Evolutionary conservation across 1,284 basidiomycete genomes (phyloP).

Genomic region (Irpex rosettiformis): DNA sequence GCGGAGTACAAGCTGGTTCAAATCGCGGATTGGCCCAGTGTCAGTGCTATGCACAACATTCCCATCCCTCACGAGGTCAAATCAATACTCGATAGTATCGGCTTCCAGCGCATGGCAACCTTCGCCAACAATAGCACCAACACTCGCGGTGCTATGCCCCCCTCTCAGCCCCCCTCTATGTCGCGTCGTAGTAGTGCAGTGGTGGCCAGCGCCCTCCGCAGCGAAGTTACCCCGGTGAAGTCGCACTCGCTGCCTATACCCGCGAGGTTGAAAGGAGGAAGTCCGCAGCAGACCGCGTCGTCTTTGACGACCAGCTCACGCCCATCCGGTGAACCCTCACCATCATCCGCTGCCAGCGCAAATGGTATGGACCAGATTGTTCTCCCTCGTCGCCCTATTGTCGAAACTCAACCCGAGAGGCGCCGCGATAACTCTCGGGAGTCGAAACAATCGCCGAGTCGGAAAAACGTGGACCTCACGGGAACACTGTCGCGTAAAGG

Average conservation of each 20-base stretch:
- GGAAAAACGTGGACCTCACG: constrained; percentile 55
- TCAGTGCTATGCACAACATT: constrained; percentile 66
- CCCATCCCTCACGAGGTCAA: constrained; percentile 70
- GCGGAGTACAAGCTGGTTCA: constrained; percentile 59
- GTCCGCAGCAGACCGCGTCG: constrained; percentile 41
- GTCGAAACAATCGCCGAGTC: constrained; percentile 51
- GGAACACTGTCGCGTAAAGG: constrained; percentile 44
- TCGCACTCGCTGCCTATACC: constrained; percentile 34
- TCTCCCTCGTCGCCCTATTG: constrained; percentile 44
- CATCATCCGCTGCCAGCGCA: constrained; percentile 24
- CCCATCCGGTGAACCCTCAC: constrained; percentile 31
- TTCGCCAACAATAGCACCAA: neutral
- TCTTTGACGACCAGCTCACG: constrained; percentile 37
- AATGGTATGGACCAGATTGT: constrained; percentile 41
- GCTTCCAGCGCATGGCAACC: constrained; percentile 13
- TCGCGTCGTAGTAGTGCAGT: constrained; percentile 49
- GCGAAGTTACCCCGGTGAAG: constrained; percentile 21
- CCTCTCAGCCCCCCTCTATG: constrained; percentile 34
- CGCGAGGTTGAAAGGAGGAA: constrained; percentile 38
- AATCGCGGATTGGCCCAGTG: constrained; percentile 75
- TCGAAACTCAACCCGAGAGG: constrained; percentile 43
- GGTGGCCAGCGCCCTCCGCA: constrained; percentile 25
- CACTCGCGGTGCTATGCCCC: constrained; percentile 14
- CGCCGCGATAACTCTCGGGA: constrained; percentile 34
- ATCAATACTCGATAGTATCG: constrained; percentile 53